Conservation (phyloP, 768 basidiomycete genomes). For the Mycena vulgaris region DNA sequence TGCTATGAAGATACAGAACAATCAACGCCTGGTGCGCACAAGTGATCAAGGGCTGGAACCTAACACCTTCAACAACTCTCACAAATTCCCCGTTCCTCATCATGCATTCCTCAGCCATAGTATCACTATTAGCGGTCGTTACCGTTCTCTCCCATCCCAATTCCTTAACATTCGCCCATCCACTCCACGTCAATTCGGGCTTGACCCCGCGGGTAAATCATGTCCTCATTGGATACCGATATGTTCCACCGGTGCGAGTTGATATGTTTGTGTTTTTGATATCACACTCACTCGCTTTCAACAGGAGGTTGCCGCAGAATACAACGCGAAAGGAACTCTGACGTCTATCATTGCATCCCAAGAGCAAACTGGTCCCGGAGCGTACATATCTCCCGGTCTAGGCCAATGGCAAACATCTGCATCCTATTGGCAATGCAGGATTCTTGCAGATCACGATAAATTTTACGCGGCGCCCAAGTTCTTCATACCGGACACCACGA, state of each 20-base stretch:
- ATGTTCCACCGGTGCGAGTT: background rate
- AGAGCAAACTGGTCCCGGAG: background rate
- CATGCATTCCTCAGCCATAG: background rate
- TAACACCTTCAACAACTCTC: background rate
- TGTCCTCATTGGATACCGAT: slow-evolving; percentile 1
- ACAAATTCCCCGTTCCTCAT: background rate
- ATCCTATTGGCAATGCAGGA: background rate
- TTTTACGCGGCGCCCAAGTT: background rate
- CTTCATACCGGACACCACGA: slow-evolving; percentile 1
- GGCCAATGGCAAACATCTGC: background rate
- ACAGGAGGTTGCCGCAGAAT: background rate
- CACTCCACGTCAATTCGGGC: background rate
- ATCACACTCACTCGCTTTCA: background rate
- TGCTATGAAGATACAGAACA: background rate
- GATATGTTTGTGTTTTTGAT: background rate
- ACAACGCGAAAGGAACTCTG: background rate
- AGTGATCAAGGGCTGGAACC: slow-evolving; percentile 1
- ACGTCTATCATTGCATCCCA: background rate
- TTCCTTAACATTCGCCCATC: background rate
- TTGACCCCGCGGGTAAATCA: background rate
- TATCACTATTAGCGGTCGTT: background rate
- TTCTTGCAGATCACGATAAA: background rate
- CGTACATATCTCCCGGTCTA: background rate
- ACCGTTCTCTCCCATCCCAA: too few species aligned
- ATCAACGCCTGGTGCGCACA: slow-evolving; percentile 12